Conservation (phyloP, 495 filamentous ascomycete species). For the Neurospora africana region DNA sequence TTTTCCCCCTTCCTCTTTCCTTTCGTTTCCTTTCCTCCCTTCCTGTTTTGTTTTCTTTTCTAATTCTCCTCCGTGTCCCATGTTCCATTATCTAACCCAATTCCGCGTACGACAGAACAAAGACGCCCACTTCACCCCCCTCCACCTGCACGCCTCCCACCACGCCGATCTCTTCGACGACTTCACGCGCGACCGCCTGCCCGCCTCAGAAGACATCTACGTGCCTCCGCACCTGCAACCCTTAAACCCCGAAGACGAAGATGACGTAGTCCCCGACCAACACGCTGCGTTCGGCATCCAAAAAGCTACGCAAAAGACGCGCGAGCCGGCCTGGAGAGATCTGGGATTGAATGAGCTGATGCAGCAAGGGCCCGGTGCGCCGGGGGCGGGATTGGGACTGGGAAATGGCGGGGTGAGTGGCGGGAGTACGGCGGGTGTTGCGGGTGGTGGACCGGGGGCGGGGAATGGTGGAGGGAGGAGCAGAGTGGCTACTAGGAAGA, state of each 20-base stretch:
- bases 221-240: conserved; percentile 84
- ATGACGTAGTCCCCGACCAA: conserved; percentile 94
- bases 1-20: background rate
- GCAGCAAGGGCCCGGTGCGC: conserved; percentile 38
- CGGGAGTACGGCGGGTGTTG: conserved; percentile 11
- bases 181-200: conserved; percentile 58
- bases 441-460: background rate
- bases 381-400: conserved; percentile 5
- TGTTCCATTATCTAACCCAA: background rate
- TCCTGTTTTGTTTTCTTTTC: background rate
- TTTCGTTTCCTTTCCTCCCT: too few relatives aligned
- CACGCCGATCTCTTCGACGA: conserved; percentile 91
- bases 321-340: conserved; percentile 78
- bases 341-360: conserved; percentile 66
- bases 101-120: conserved; percentile 56
- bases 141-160: conserved; percentile 73
- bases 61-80: too few relatives aligned
- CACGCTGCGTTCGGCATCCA: conserved; percentile 95
- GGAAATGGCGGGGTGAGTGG: background rate
- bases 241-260: conserved; percentile 93
- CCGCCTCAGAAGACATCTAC: conserved; percentile 65
- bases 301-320: conserved; percentile 62
- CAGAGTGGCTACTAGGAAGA: background rate
- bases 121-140: conserved; percentile 76
- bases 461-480: conserved; percentile 6